These are phyloP conservation scores for Ascochyta pisi DNA, from an alignment of 2,329 filamentous ascomycete genomes.

Conservation along the genomic window DNA sequence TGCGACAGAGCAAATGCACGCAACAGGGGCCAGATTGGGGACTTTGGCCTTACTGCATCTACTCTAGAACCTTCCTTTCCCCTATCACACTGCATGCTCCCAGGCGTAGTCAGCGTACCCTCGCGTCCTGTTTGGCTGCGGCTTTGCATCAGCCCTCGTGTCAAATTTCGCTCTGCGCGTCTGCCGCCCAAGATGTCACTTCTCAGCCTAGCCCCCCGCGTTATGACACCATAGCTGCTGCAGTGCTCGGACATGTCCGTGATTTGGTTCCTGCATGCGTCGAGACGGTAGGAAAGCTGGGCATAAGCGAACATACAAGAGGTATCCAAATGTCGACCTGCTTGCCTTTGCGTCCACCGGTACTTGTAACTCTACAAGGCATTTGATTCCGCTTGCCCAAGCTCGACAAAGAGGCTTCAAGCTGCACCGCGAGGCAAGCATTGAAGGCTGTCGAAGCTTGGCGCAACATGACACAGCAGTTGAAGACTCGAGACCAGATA, in stretches of 20 bases:
- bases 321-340: too few species aligned
- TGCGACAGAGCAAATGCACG: conserved; percentile 18
- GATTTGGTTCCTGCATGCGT: conserved; percentile 3
- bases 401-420: too few species aligned
- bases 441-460: too few species aligned
- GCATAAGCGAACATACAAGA: background rate
- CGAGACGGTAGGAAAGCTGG: background rate
- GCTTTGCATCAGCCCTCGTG: background rate
- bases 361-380: too few species aligned
- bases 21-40: conserved; percentile 22
- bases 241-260: conserved; percentile 17
- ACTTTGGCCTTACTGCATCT: conserved; percentile 22
- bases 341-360: too few species aligned
- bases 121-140: conserved; percentile 16
- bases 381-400: too few species aligned
- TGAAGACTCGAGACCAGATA: background rate
- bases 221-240: conserved; percentile 28
- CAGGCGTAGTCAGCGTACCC: background rate
- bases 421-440: too few species aligned
- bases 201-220: conserved; percentile 30
- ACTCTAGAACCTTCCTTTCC: conserved; percentile 21
- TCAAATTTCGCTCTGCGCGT: conserved; percentile 19
- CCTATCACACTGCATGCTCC: conserved; percentile 15
- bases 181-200: conserved; percentile 9
- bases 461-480: too few species aligned